Evolutionary conservation across 805 yeast species (phyloP).

Genomic region (Komagataella phaffii): DNA sequence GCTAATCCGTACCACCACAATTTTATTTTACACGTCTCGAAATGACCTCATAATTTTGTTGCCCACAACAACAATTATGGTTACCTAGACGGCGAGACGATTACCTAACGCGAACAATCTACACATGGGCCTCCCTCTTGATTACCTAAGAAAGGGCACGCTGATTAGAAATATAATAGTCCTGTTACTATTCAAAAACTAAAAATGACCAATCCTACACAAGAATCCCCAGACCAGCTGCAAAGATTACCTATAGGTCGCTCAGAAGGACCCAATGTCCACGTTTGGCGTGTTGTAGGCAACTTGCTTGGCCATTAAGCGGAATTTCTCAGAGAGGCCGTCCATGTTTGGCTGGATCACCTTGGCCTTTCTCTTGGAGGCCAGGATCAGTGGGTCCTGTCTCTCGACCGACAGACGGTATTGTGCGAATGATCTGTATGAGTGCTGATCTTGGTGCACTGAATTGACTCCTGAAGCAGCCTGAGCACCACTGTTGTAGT

Average conservation of each 20-base stretch:
- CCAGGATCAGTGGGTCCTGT: conserved; percentile 10
- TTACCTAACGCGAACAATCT: neutral
- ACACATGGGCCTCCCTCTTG: neutral
- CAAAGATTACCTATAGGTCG: neutral
- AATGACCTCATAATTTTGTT: neutral
- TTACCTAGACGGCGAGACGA: neutral
- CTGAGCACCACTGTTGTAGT: neutral
- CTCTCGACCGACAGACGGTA: conserved; percentile 15
- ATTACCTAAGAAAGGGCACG: neutral
- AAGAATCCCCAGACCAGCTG: neutral
- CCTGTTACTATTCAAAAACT: neutral
- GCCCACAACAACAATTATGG: neutral
- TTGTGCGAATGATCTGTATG: conserved; percentile 14
- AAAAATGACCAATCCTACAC: neutral
- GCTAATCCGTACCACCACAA: neutral
- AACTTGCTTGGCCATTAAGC: conserved; percentile 11
- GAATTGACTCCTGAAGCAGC: neutral
- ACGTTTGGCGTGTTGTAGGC: conserved; percentile 9
- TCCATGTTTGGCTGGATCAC: neutral
- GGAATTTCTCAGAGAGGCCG: conserved; percentile 6
- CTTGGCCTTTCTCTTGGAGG: neutral
- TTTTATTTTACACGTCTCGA: neutral
- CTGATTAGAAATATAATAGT: neutral
- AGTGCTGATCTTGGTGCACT: conserved; percentile 3
- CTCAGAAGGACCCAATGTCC: neutral